Conservation (phyloP, 2,329 filamentous ascomycete species). For the Diplodia mutila region DNA sequence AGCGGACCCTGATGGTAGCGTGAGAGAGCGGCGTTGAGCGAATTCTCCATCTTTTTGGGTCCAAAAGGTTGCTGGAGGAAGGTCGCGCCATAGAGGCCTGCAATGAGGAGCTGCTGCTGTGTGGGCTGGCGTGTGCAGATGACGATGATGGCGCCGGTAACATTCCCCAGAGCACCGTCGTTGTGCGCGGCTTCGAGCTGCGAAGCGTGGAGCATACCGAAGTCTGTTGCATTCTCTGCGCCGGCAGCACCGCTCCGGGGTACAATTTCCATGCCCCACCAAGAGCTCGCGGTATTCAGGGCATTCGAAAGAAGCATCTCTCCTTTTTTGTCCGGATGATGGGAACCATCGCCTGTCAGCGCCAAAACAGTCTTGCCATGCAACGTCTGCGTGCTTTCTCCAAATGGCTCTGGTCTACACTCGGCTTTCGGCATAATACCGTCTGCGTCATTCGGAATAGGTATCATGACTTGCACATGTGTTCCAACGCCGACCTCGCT, state of each 20-base stretch:
- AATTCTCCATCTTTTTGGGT: not conserved
- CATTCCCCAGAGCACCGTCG: not conserved
- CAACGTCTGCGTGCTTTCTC: constrained; percentile 20
- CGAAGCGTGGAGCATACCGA: not conserved
- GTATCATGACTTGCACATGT: constrained; percentile 36
- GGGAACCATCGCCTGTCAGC: not conserved
- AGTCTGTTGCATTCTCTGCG: not conserved
- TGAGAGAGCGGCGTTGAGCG: not conserved
- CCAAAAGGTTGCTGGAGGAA: not conserved
- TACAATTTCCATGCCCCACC: not conserved
- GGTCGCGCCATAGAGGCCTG: not conserved
- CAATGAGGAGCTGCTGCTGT: not conserved
- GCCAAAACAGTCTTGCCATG: constrained; percentile 1
- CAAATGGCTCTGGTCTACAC: constrained; percentile 20
- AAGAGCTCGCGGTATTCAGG: not conserved
- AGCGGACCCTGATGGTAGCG: not conserved
- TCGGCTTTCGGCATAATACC: not conserved
- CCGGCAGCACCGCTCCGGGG: not conserved
- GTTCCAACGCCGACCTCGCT: constrained; percentile 43
- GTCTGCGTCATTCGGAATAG: constrained; percentile 42
- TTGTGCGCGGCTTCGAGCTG: not conserved
- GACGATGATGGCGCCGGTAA: not conserved
- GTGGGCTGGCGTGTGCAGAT: not conserved
- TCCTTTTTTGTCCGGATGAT: not conserved
- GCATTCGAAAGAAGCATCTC: not conserved